Evolutionary conservation across 177 flowering plant genomes (phyloP), one percentile per base, ranked within the genome.

Genomic region (Vitis hybrid): DNA sequence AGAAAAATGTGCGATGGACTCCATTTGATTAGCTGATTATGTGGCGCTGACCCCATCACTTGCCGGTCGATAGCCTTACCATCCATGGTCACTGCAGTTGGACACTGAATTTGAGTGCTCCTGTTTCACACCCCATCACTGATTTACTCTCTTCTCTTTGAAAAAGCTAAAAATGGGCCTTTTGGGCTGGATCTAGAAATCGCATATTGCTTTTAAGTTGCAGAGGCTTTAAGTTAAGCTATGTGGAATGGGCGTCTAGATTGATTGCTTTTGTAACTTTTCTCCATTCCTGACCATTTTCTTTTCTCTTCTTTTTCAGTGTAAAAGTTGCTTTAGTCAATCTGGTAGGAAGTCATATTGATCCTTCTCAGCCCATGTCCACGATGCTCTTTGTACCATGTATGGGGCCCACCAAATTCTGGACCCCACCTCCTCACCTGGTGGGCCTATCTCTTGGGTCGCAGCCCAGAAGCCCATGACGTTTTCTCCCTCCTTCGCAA

Each of bases 301-400:
- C 31, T 16, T 73, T 48, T 48, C 57, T 58, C 22, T 72, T 21
- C 31, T 16, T 73, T 48, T 48, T 62, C 57, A 56, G 59, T 56
- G n/a, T 62, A 26, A 45, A 61, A 67, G 71, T 56, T 56, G 57
- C 72, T 73, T 73, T 73, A 48, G 10, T n/a, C 11, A 48, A n/a
- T 66, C 49, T 56, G 64, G 53, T 61, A 29, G 71, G 19, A 67
- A 14, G 67, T 62, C 71, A 53, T 66, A 4, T 57, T 61, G 52
- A 60, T 57, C 65, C 68, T 69, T 51, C n/a, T 8, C 29, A 50
- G 52, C 45, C 60, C 53, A 57, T 49, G 51, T 29, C 15, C 71
- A 56, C 18, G 6, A n/a, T 14, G 45, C 45, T 48, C 52, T 56
- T 60, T 53, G 2, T 51, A 48, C 39, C 21, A 11, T 26, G 29